These are phyloP conservation scores for Puccinia polysora DNA, from an alignment of 1,284 basidiomycete species.

Conservation along the genomic window DNA sequence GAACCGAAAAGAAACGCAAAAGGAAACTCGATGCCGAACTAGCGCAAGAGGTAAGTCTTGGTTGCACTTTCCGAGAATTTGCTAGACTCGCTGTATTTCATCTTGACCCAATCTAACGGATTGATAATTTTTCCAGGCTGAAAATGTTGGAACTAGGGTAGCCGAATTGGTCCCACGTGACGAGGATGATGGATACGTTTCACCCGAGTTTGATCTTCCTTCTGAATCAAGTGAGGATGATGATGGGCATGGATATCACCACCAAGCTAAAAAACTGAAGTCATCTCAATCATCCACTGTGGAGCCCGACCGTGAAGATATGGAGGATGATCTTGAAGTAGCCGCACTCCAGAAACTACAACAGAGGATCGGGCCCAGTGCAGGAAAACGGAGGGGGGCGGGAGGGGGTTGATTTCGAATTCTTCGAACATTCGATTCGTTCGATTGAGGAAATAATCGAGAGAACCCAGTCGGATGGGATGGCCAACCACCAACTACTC, in stretches of 20 bases:
- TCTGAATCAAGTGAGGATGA: slow-evolving; percentile 42
- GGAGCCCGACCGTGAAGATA: slow-evolving; percentile 8
- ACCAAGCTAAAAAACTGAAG: slow-evolving; percentile 38
- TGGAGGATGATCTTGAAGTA: slow-evolving; percentile 49
- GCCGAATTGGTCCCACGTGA: slow-evolving; percentile 37
- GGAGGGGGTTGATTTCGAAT: no score
- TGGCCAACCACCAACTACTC: no score
- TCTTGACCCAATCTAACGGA: neutral
- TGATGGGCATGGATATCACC: slow-evolving; percentile 31
- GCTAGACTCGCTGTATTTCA: neutral
- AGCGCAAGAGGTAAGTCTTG: slow-evolving; percentile 54
- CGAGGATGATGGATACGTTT: slow-evolving; percentile 60
- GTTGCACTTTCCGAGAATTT: neutral
- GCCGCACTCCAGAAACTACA: slow-evolving; percentile 47
- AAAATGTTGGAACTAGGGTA: neutral
- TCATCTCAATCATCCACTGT: neutral
- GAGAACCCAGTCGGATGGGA: no score
- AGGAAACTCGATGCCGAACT: slow-evolving; percentile 77
- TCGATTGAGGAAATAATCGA: no score
- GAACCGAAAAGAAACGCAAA: slow-evolving; percentile 74
- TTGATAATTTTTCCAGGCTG: neutral
- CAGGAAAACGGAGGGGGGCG: no score
- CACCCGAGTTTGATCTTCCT: slow-evolving; percentile 64
- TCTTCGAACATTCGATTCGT: no score
- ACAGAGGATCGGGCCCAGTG: neutral